These are phyloP conservation scores for Tetrapisispora taiwanensis DNA, from an alignment of 805 yeast species.

Conservation along the genomic window DNA sequence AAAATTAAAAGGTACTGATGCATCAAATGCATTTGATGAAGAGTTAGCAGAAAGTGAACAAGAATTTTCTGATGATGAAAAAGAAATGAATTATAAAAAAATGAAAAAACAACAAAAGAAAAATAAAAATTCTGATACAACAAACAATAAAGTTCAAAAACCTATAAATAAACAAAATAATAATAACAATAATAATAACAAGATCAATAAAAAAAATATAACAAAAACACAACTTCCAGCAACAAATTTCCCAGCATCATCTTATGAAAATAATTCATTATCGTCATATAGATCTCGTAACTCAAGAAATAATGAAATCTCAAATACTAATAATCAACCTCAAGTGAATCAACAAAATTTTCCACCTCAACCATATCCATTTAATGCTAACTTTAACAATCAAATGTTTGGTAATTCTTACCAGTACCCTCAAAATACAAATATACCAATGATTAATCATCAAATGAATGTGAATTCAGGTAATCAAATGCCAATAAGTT, in stretches of 20 bases:
- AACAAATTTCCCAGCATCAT: conserved; percentile 8
- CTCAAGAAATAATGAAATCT: background rate
- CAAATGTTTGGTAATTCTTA: background rate
- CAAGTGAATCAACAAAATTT: background rate
- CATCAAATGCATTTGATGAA: conserved; percentile 90
- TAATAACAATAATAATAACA: conserved; percentile 6
- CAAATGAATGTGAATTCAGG: background rate
- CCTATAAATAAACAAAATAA: background rate
- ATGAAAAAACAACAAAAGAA: conserved; percentile 51
- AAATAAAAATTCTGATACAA: conserved; percentile 18
- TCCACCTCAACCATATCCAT: background rate
- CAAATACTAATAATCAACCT: background rate
- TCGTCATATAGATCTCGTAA: background rate
- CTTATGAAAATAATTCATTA: conserved; percentile 1
- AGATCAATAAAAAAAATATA: conserved; percentile 1
- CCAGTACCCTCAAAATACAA: background rate
- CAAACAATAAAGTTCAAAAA: conserved; percentile 11
- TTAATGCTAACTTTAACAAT: too few relatives aligned
- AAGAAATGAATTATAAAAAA: conserved; percentile 62
- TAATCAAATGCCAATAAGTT: background rate
- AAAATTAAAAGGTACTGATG: conserved; percentile 78
- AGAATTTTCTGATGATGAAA: conserved; percentile 91
- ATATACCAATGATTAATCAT: background rate
- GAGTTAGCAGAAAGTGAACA: conserved; percentile 89
- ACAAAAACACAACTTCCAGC: conserved; percentile 2